Evolutionary conservation across 192 early-diverging fungal species (phyloP).

Genomic region (Cladochytrium replicatum): DNA sequence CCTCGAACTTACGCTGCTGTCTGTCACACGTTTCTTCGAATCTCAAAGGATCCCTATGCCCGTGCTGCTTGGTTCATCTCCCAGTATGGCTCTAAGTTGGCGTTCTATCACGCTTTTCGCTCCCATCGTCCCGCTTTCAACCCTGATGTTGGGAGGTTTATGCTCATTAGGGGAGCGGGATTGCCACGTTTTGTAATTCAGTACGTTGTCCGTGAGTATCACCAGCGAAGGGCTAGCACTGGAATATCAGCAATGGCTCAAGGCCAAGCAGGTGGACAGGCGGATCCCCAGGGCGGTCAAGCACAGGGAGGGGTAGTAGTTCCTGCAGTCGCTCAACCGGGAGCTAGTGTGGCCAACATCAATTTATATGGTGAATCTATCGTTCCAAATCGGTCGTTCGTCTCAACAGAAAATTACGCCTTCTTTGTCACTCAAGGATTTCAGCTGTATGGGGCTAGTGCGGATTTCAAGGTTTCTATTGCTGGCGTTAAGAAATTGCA

Average conservation of each 20-base stretch:
- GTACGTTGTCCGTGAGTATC: slow-evolving; percentile 7
- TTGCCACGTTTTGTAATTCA: slow-evolving; percentile 32
- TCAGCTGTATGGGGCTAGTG: slow-evolving; percentile 12
- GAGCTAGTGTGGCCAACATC: not conserved
- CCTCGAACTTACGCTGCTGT: slow-evolving; percentile 7
- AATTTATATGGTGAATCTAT: not conserved
- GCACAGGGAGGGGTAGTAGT: not conserved
- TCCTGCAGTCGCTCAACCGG: not conserved
- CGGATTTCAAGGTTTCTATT: slow-evolving; percentile 17
- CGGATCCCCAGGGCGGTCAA: not conserved
- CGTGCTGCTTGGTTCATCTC: slow-evolving; percentile 14
- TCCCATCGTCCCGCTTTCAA: slow-evolving; percentile 18
- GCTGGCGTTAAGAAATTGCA: not conserved
- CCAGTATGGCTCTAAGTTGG: slow-evolving; percentile 16
- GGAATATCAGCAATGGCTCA: not conserved
- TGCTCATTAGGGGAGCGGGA: slow-evolving; percentile 14
- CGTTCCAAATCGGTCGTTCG: slow-evolving; percentile 5
- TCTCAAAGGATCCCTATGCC: slow-evolving; percentile 28
- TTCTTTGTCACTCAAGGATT: slow-evolving; percentile 30
- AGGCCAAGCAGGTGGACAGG: slow-evolving; percentile 21
- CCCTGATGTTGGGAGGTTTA: slow-evolving; percentile 14
- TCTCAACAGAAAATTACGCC: slow-evolving; percentile 16
- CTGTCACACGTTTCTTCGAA: slow-evolving; percentile 10
- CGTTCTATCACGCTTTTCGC: slow-evolving; percentile 24
- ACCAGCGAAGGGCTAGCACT: not conserved